These are phyloP conservation scores for Hymenoscyphus linearis DNA, from an alignment of 2,329 filamentous ascomycete genomes.

Conservation along the genomic window DNA sequence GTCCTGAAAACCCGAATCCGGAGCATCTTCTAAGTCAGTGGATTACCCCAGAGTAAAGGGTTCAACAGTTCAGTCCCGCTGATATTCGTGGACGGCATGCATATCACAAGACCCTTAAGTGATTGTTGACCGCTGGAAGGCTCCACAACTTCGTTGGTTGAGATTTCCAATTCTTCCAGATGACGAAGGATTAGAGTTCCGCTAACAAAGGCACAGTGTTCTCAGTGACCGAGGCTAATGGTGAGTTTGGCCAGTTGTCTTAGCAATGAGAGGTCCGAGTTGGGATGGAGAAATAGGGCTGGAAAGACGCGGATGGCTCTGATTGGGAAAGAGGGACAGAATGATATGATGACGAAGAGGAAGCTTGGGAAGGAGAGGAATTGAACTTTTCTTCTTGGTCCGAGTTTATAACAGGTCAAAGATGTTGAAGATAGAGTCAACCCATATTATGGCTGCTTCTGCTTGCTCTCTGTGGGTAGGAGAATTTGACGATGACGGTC, in stretches of 20 bases:
- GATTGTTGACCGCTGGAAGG: background rate
- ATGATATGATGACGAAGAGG: constrained; percentile 1
- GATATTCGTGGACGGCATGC: background rate
- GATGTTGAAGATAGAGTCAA: constrained; percentile 1
- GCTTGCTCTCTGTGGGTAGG: background rate
- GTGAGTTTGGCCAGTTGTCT: background rate
- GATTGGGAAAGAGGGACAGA: background rate
- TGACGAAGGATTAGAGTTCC: background rate
- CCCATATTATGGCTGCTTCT: background rate
- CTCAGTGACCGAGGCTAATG: background rate
- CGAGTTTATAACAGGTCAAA: background rate
- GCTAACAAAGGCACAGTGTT: background rate
- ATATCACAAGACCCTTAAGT: background rate
- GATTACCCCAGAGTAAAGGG: background rate
- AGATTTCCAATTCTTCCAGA: background rate
- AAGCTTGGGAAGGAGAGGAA: constrained; percentile 1
- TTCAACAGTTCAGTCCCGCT: background rate
- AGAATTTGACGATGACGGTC: background rate
- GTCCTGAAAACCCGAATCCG: background rate
- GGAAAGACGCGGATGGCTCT: background rate
- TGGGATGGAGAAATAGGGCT: background rate
- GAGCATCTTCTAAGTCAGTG: background rate
- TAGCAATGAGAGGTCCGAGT: background rate
- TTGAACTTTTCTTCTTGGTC: background rate
- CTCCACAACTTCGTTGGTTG: background rate